phyloP scores from a whole-genome alignment of 2,329 filamentous ascomycete species.

The Botrytis squamosa region DNA sequence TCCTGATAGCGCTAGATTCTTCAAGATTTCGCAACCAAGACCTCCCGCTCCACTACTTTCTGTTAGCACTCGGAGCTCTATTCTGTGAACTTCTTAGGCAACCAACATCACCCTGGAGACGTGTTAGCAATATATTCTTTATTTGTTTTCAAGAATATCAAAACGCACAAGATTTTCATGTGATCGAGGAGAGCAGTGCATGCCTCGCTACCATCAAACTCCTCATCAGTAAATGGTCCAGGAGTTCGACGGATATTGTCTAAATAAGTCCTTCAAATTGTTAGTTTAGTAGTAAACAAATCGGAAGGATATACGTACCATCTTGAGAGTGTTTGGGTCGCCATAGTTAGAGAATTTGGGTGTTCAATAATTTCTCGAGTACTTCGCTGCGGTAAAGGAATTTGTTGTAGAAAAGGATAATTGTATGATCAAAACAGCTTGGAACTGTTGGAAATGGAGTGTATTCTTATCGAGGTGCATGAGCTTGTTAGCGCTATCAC shows the following conservation, averaged over 20 bases:
- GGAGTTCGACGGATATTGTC: conserved; percentile 73
- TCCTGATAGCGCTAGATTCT: conserved; percentile 90
- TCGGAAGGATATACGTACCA: conserved; percentile 27
- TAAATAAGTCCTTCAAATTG: conserved; percentile 71
- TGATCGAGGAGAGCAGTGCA: conserved; percentile 58
- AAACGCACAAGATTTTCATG: conserved; percentile 69
- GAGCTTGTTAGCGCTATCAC: conserved; percentile 21
- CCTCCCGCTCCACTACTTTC: conserved; percentile 79
- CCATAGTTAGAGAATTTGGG: neutral
- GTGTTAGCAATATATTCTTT: conserved; percentile 29
- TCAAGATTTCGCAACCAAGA: conserved; percentile 92
- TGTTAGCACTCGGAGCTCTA: conserved; percentile 1
- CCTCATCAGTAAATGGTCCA: conserved; percentile 78
- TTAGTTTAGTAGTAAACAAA: neutral
- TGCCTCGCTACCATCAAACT: conserved; percentile 48
- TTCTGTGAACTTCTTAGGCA: conserved; percentile 18
- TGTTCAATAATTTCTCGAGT: neutral
- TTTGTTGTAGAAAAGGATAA: neutral
- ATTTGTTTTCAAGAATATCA: neutral
- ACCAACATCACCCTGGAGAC: conserved; percentile 38
- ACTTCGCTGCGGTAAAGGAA: neutral
- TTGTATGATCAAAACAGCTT: neutral
- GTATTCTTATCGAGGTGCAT: conserved; percentile 28
- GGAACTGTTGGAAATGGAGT: conserved; percentile 5
- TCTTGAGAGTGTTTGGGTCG: conserved; percentile 19